A percentile compares a stretch with the other conserved stretches of the same genome.
phyloP scores from a whole-genome alignment of 2,329 filamentous ascomycete species.

The Penicillium sp. region DNA sequence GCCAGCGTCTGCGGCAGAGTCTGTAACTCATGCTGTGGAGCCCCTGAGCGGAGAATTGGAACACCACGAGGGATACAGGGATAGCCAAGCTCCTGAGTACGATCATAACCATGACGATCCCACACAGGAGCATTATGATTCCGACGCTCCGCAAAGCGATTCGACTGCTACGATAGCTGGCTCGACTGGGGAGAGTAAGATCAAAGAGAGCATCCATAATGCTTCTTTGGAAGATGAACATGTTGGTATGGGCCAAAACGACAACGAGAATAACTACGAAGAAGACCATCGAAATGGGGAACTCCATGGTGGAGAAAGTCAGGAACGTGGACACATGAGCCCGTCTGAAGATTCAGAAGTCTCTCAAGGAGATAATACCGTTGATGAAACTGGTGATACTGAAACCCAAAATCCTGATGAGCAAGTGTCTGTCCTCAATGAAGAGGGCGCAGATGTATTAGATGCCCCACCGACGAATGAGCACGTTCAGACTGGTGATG shows the following conservation, averaged over 20 bases:
- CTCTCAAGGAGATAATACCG: slow-evolving; percentile 7
- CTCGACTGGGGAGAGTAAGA: slow-evolving; percentile 13
- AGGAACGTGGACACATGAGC: slow-evolving; percentile 16
- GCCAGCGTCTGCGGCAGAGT: background rate
- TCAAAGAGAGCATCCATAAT: slow-evolving; percentile 18
- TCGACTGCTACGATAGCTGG: slow-evolving; percentile 29
- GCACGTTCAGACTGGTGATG: slow-evolving; percentile 7
- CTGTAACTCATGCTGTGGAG: background rate
- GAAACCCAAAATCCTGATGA: slow-evolving; percentile 7
- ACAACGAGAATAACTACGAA: slow-evolving; percentile 14
- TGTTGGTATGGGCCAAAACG: slow-evolving; percentile 37
- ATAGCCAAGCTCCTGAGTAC: slow-evolving; percentile 15
- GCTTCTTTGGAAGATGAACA: slow-evolving; percentile 8
- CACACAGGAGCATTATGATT: slow-evolving; percentile 24
- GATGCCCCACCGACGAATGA: slow-evolving; percentile 14
- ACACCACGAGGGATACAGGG: background rate
- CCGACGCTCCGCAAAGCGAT: slow-evolving; percentile 31
- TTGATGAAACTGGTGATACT: slow-evolving; percentile 6
- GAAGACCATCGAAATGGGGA: slow-evolving; percentile 16
- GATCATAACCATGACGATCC: slow-evolving; percentile 7
- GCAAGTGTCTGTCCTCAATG: slow-evolving; percentile 11
- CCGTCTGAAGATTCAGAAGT: slow-evolving; percentile 13
- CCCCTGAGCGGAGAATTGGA: background rate
- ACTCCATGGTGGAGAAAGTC: slow-evolving; percentile 11
- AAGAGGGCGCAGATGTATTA: slow-evolving; percentile 8